Conservation (phyloP, 2,329 filamentous ascomycete species). For the Verticillium albo-atrum region DNA sequence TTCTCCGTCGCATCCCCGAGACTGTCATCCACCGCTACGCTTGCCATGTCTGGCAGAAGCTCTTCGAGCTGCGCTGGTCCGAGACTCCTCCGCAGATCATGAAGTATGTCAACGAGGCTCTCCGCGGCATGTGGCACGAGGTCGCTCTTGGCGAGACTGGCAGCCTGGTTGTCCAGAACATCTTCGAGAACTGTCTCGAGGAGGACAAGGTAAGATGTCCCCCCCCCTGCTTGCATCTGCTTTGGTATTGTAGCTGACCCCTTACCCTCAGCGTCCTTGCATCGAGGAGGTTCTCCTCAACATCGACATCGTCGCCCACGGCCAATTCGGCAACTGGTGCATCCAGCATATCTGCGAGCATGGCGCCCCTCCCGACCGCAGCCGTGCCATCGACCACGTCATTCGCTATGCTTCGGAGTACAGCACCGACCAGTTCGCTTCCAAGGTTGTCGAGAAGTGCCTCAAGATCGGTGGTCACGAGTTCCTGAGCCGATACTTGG, state of each 20-base stretch:
- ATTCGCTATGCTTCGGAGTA: conserved; percentile 91
- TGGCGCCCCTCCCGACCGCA: conserved; percentile 84
- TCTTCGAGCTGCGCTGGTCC: conserved; percentile 96
- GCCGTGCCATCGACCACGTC: conserved; percentile 91
- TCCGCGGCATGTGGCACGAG: conserved; percentile 97
- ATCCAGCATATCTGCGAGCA: conserved; percentile 99
- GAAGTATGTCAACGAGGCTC: conserved; percentile 94
- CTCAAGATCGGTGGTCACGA: conserved; percentile 91
- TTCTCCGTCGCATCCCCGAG: conserved; percentile 91
- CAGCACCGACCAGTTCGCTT: conserved; percentile 98
- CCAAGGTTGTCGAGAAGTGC: conserved; percentile 98
- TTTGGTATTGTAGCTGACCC: background rate
- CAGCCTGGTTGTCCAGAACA: conserved; percentile 97
- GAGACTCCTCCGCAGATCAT: conserved; percentile 96
- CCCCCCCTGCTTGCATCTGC: background rate
- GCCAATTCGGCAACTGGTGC: conserved; percentile 99
- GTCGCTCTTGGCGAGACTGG: conserved; percentile 96
- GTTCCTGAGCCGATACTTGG: conserved; percentile 87
- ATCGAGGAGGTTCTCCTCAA: conserved; percentile 94
- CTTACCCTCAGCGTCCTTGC: conserved; percentile 70
- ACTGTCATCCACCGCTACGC: conserved; percentile 98
- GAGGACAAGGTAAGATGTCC: conserved; percentile 80
- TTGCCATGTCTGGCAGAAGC: conserved; percentile 99
- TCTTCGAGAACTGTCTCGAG: conserved; percentile 98
- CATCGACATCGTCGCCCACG: conserved; percentile 94